Evolutionary conservation across 2,329 filamentous ascomycete species (phyloP).

Genomic region (Aspergillus unguis): DNA sequence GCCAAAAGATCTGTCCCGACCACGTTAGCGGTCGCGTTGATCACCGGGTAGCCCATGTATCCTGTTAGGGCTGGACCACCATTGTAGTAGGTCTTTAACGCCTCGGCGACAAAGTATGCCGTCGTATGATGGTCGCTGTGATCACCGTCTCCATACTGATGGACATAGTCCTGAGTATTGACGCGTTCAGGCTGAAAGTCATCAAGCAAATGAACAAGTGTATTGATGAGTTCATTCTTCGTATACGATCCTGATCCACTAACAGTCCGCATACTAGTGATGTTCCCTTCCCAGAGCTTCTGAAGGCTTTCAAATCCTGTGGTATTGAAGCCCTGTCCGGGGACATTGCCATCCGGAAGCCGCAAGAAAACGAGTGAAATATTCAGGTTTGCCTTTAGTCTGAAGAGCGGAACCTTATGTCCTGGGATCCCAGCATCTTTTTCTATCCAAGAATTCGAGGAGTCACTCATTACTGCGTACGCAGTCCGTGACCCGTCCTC

Average conservation of each 20-base stretch:
- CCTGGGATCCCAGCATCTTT: constrained; percentile 10
- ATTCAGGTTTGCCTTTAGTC: constrained; percentile 1
- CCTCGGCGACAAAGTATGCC: constrained; percentile 11
- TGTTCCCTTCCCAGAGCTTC: constrained; percentile 15
- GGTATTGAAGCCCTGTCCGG: constrained; percentile 12
- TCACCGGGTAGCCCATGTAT: constrained; percentile 12
- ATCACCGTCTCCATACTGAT: constrained; percentile 13
- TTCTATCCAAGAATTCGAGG: constrained; percentile 13
- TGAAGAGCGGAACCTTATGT: constrained; percentile 12
- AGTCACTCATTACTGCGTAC: constrained; percentile 15
- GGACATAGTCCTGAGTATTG: constrained; percentile 17
- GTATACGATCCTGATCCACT: constrained; percentile 11
- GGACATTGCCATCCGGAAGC: constrained; percentile 15
- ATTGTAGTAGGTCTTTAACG: not conserved
- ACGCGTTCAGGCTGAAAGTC: constrained; percentile 10
- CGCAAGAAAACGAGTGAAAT: constrained; percentile 17
- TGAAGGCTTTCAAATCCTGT: constrained; percentile 12
- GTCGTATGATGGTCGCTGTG: constrained; percentile 18
- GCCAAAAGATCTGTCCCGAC: not conserved
- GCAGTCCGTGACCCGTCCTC: constrained; percentile 13
- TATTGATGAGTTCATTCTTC: constrained; percentile 7
- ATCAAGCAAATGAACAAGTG: constrained; percentile 7
- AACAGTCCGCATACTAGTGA: constrained; percentile 9
- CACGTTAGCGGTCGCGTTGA: not conserved
- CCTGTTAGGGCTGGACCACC: not conserved